Evolutionary conservation across 768 basidiomycete genomes (phyloP).

Genomic region (Strobilomyces confusus): DNA sequence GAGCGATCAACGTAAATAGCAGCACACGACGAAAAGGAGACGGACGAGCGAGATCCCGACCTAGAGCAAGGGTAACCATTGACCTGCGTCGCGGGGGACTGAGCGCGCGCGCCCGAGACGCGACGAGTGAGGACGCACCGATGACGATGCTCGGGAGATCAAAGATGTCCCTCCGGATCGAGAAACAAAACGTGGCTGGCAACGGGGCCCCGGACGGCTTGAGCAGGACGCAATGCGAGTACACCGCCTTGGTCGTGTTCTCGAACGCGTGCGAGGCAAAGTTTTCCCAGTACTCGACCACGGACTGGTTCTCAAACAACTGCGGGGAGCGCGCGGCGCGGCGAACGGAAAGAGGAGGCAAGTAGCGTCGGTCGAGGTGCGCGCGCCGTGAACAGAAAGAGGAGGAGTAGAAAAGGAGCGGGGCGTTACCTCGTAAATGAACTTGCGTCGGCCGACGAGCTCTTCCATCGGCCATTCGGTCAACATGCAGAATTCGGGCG

Average conservation of each 20-base stretch:
- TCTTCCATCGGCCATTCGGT: slow-evolving; percentile 90
- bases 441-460: slow-evolving; percentile 55
- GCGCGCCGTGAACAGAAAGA: slow-evolving; percentile 17
- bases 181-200: slow-evolving; percentile 93
- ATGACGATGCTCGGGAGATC: slow-evolving; percentile 88
- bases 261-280: slow-evolving; percentile 97
- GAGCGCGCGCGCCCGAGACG: too few relatives aligned
- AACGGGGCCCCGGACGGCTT: slow-evolving; percentile 83
- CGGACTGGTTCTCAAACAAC: slow-evolving; percentile 94
- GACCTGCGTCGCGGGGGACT: slow-evolving; percentile 44
- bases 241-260: slow-evolving; percentile 93
- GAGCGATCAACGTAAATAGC: slow-evolving; percentile 7
- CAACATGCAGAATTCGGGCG: slow-evolving; percentile 93
- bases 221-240: slow-evolving; percentile 85
- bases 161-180: slow-evolving; percentile 89
- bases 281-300: slow-evolving; percentile 95
- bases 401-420: slow-evolving; percentile 8
- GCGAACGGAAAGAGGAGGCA: background rate
- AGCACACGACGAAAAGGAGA: slow-evolving; percentile 6
- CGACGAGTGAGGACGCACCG: slow-evolving; percentile 42
- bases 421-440: slow-evolving; percentile 36
- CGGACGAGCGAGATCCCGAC: background rate
- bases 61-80: slow-evolving; percentile 81
- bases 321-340: slow-evolving; percentile 24
- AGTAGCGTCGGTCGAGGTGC: slow-evolving; percentile 5